Conservation (phyloP, 345 rosid species). For the Eucalyptus pauciflora region DNA sequence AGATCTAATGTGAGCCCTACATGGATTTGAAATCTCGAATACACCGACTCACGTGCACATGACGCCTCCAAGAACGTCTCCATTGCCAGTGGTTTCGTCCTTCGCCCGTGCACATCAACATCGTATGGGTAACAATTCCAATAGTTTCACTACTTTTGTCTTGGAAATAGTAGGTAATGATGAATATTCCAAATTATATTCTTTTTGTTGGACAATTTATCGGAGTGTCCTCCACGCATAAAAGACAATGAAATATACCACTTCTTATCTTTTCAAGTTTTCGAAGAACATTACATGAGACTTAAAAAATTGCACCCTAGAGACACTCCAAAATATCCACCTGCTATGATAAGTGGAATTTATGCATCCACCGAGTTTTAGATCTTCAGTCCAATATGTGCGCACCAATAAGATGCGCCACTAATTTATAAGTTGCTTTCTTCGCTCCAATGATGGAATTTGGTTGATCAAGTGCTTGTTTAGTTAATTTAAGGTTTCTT, state of each 20-base stretch:
- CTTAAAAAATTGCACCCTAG: background rate
- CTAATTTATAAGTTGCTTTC: background rate
- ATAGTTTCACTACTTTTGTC: background rate
- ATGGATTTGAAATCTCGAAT: background rate
- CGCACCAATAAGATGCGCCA: background rate
- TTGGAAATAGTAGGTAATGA: background rate
- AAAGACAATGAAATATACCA: background rate
- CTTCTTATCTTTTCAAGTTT: background rate
- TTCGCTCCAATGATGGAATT: background rate
- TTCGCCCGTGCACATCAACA: background rate
- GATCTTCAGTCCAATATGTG: background rate
- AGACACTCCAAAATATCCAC: background rate
- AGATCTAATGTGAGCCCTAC: background rate
- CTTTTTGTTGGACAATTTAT: background rate
- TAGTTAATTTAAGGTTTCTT: background rate
- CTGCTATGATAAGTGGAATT: background rate
- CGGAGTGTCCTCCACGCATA: background rate
- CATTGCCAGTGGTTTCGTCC: background rate
- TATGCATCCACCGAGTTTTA: background rate
- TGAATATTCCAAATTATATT: background rate
- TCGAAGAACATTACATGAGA: background rate
- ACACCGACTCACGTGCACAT: background rate
- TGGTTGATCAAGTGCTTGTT: background rate
- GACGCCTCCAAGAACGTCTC: background rate
- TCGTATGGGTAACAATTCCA: background rate